A percentile compares a stretch with the other conserved stretches of the same genome.
Conservation (phyloP, 2,329 filamentous ascomycete genomes). For the Arthroderma sp. region DNA sequence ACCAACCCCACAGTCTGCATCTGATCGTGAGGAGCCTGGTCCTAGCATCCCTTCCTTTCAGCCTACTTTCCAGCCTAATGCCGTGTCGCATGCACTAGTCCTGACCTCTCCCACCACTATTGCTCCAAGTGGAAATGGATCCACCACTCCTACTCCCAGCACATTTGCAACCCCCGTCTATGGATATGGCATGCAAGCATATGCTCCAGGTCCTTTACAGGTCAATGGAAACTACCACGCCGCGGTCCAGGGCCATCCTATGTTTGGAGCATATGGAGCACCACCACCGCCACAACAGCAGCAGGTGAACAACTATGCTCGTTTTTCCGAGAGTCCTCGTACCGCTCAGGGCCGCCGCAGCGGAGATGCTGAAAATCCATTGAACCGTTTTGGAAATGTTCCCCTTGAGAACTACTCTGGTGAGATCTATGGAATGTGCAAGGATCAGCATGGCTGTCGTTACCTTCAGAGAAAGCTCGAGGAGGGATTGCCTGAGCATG, state of each 20-base stretch:
- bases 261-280: slow-evolving; percentile 45
- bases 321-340: slow-evolving; percentile 62
- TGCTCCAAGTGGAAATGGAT: slow-evolving; percentile 17
- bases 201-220: slow-evolving; percentile 40
- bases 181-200: slow-evolving; percentile 42
- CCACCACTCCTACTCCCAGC: slow-evolving; percentile 24
- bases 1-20: slow-evolving; percentile 16
- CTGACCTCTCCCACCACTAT: slow-evolving; percentile 30
- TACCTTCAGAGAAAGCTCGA: slow-evolving; percentile 97
- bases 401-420: slow-evolving; percentile 69
- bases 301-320: slow-evolving; percentile 30
- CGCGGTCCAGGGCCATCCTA: slow-evolving; percentile 43
- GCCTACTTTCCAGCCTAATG: slow-evolving; percentile 67
- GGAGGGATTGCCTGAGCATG: slow-evolving; percentile 67
- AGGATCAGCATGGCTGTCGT: slow-evolving; percentile 94
- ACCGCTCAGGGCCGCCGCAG: slow-evolving; percentile 59
- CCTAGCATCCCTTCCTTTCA: slow-evolving; percentile 49
- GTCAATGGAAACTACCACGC: slow-evolving; percentile 22
- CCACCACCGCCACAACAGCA: slow-evolving; percentile 16
- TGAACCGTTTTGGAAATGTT: slow-evolving; percentile 73
- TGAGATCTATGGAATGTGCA: slow-evolving; percentile 81
- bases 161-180: slow-evolving; percentile 34
- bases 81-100: slow-evolving; percentile 63
- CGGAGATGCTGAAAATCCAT: slow-evolving; percentile 41
- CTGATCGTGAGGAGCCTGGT: slow-evolving; percentile 36